Evolutionary conservation across 2,329 filamentous ascomycete species (phyloP), one percentile per base, ranked within the genome.

Genomic region (Paraphaeosphaeria sporulosa): DNA sequence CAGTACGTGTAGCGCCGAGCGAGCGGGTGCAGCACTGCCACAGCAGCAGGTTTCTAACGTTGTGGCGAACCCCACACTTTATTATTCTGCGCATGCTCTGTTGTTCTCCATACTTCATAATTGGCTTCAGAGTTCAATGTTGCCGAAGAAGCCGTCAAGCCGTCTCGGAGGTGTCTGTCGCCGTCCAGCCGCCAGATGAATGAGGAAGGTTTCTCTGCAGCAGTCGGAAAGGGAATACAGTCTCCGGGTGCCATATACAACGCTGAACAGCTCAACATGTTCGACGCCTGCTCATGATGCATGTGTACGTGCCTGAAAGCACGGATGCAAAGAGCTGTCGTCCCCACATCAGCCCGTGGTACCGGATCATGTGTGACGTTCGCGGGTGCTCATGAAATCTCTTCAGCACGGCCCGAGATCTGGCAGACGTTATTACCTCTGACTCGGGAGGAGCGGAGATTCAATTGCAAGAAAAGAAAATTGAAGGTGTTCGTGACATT

Each of bases 281-380:
- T 49, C 12, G 19, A 30, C 21, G 19, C 15, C 25, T 53, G 38
- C 19, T 48, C 13, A 19, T 38, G 30, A 19, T 40, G 23, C 17
- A n/a, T 32, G 7, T 4, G 43, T 21, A n/a, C n/a, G n/a, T n/a
- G n/a, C 25, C 25, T 4, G 6, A 6, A 23, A 19, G 51, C 51
- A 44, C 27, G 25, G 25, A 23, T 54, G 43, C 38, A 34, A 54
- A 32, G 38, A 25, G 60, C 64, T 65, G 54, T 57, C 55, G 64
- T 55, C 50, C 62, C 52, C 65, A 51, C 63, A 59, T 65, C 61
- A 63, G 61, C 63, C 66, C 60, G 55, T 8, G 13, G 10, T 32
- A 15, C 5, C 43, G 38, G 53, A 59, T 46, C 46, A 32, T 42
- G 65, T 64, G 59, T 63, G 58, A 63, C 63, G 55, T 57, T 40